phyloP scores from a whole-genome alignment of 2,329 filamentous ascomycete species.

The Calcarisporium arbuscula region DNA sequence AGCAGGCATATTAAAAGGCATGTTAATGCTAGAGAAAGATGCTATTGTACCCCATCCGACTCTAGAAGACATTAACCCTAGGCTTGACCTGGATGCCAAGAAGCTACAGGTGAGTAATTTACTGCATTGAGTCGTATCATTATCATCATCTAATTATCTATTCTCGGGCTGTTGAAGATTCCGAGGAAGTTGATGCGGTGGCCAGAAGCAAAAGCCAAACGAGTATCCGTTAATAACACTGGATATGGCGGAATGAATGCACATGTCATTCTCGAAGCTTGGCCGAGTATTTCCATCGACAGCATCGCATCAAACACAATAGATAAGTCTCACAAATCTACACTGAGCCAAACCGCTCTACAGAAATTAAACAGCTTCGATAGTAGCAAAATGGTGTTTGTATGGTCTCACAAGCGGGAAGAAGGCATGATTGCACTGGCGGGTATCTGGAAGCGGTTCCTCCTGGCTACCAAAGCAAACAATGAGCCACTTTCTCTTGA shows the following conservation, averaged over 20 bases:
- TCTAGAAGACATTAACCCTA: no score
- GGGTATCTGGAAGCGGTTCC: constrained; percentile 4
- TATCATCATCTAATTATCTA: background rate
- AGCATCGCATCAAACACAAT: no score
- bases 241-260: constrained; percentile 16
- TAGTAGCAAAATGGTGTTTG: constrained; percentile 6
- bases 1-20: constrained; percentile 6
- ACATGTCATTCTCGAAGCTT: constrained; percentile 15
- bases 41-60: constrained; percentile 8
- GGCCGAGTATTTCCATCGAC: no score
- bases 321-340: no score
- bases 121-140: no score
- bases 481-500: constrained; percentile 3
- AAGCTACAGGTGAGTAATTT: constrained; percentile 4
- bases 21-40: constrained; percentile 8
- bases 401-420: constrained; percentile 6
- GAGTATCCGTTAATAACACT: constrained; percentile 16
- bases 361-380: no score
- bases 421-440: constrained; percentile 6
- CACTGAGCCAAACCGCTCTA: no score
- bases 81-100: background rate
- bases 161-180: constrained; percentile 12
- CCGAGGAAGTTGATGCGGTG: constrained; percentile 10
- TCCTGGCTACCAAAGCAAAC: constrained; percentile 3
- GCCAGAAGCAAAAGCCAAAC: constrained; percentile 8